Evolutionary conservation across 108 stramenopile genomes (phyloP).

Genomic region (Nitzschia putrida): DNA sequence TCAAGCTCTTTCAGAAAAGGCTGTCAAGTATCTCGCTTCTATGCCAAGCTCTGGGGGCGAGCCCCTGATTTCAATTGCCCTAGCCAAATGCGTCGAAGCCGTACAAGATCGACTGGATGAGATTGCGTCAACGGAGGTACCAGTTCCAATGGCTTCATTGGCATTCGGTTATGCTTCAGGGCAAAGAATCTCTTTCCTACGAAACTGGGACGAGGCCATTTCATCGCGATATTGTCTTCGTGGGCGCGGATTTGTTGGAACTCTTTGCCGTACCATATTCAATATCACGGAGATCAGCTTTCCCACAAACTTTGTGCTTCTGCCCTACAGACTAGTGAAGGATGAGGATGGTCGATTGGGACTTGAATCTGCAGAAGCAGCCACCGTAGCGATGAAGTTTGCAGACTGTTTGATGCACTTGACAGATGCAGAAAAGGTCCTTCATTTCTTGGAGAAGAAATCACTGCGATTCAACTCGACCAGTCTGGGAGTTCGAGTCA

Average conservation of each 20-base stretch:
- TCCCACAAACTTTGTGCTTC: conserved; percentile 55
- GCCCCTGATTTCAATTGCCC: conserved; percentile 34
- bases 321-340: conserved; percentile 52
- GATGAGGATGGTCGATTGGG: conserved; percentile 38
- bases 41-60: conserved; percentile 24
- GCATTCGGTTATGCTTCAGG: conserved; percentile 2
- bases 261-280: conserved; percentile 45
- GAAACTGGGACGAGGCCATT: conserved; percentile 30
- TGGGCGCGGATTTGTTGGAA: conserved; percentile 34
- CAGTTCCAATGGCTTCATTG: conserved; percentile 18
- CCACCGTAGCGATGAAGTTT: conserved; percentile 49
- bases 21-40: conserved; percentile 32
- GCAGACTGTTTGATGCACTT: conserved; percentile 44
- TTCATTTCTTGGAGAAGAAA: conserved; percentile 44
- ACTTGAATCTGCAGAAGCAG: conserved; percentile 40
- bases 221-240: conserved; percentile 8
- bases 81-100: conserved; percentile 22
- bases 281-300: conserved; percentile 35
- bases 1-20: conserved; percentile 18
- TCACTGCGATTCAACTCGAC: conserved; percentile 22
- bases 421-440: conserved; percentile 40
- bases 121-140: conserved; percentile 6
- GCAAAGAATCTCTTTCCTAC: conserved; percentile 6
- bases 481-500: conserved; percentile 13
- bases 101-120: conserved; percentile 29